These are phyloP conservation scores for Arabidopsis lyrata DNA, from an alignment of 441 rosid species.

Conservation along the genomic window DNA sequence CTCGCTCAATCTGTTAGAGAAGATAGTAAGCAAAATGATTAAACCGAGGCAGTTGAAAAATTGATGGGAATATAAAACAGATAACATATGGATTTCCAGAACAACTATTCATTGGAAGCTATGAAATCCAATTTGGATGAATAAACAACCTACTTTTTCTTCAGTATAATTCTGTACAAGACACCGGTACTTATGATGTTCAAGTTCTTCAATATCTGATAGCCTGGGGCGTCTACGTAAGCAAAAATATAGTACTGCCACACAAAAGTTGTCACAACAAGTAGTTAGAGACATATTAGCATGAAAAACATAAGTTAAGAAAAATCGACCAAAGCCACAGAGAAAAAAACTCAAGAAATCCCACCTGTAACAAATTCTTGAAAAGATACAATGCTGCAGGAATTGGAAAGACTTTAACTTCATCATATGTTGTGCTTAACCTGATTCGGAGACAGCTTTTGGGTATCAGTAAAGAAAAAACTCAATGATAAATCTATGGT, in stretches of 20 bases:
- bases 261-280: constrained; percentile 30
- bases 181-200: constrained; percentile 95
- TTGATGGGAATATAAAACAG: neutral
- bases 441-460: constrained; percentile 49
- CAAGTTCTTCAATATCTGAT: constrained; percentile 95
- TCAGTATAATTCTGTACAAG: constrained; percentile 85
- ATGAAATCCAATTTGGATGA: constrained; percentile 20
- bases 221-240: constrained; percentile 95
- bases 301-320: neutral
- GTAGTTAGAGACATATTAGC: constrained; percentile 31
- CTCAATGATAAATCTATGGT: neutral
- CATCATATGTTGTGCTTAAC: constrained; percentile 84
- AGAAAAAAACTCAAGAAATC: constrained; percentile 31
- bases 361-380: constrained; percentile 96
- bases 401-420: constrained; percentile 90
- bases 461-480: constrained; percentile 22
- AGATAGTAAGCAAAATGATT: constrained; percentile 12
- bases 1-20: constrained; percentile 77
- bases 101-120: neutral
- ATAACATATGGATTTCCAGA: neutral
- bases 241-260: constrained; percentile 97
- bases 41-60: constrained; percentile 14
- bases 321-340: constrained; percentile 31
- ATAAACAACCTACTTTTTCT: constrained; percentile 70
- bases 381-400: constrained; percentile 94